These are phyloP conservation scores for Akanthomyces lecanii DNA, from an alignment of 2,329 filamentous ascomycete species.

Conservation along the genomic window DNA sequence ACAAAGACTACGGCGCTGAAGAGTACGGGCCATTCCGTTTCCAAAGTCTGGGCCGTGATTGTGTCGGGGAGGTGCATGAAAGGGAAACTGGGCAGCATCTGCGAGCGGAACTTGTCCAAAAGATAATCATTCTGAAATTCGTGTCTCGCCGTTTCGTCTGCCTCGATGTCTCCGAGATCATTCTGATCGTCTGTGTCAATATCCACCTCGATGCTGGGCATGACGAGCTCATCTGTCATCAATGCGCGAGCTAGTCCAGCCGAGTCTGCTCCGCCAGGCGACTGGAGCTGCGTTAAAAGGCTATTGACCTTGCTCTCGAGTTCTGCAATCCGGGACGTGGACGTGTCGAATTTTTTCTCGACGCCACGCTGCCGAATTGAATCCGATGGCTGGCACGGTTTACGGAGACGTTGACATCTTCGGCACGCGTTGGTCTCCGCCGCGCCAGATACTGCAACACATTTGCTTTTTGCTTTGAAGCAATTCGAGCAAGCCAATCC, in stretches of 20 bases:
- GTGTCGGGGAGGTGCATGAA: not conserved
- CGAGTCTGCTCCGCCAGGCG: not conserved
- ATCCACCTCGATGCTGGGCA: constrained; percentile 3
- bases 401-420: constrained; percentile 5
- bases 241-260: not conserved
- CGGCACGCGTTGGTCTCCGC: not conserved
- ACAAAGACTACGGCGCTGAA: not conserved
- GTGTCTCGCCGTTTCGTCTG: not conserved
- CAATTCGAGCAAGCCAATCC: constrained; percentile 4
- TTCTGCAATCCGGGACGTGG: not conserved
- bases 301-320: constrained; percentile 4
- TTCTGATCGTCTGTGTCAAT: not conserved
- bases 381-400: constrained; percentile 4
- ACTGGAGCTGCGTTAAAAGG: not conserved
- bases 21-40: not conserved
- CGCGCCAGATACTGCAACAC: not conserved
- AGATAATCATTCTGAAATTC: not conserved
- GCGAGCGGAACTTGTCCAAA: not conserved
- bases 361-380: not conserved
- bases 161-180: not conserved
- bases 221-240: not conserved
- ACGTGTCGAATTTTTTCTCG: not conserved
- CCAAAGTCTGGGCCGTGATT: not conserved
- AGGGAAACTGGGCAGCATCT: not conserved
- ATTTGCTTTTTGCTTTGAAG: constrained; percentile 12